Base-by-base conservation (phyloP, 495 filamentous ascomycete species). In the Penicillium bovifimosum region DNA sequence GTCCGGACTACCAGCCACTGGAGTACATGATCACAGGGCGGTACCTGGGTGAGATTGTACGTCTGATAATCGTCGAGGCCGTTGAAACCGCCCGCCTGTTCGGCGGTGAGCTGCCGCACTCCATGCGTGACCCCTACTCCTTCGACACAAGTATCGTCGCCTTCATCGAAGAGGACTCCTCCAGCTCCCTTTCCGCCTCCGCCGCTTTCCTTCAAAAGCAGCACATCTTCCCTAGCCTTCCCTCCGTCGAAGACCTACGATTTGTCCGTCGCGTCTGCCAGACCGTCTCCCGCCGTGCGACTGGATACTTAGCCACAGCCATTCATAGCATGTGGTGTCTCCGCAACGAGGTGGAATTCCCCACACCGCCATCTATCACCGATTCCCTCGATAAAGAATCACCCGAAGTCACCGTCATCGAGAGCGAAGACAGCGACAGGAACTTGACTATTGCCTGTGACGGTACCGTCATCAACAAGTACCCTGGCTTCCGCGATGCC, bases 11-110 rank as follows among this genome's bases (percentile, higher is more conserved):
- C 59, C 89, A 95, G 65, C 90, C 90, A 0, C 80, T 95, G 52
- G 90, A 96, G 64, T 93, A 95, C 66, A 90, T 96, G 82, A 87
- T 90, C 27, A 82, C 87, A 2, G 90, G 90, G 0, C 80, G 87
- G 6, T 96, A 96, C 56, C 72, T 95, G 1, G 90, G 90, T 31
- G 90, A 95, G 65, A 82, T 96, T 36, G 86, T 84, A 7, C 81
- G 90, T 13, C 71, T 95, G 5, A 84, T 91, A 20, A 79, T 88
- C 17, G 62, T 88, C 9, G 88, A 93, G 53, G 83, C 86, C n/a
- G 69, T 77, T 5, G 70, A 76, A 20, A 71, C 65, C 1, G 65
- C 70, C 11, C 58, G 64, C 18, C 58, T 79, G 6, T 80, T 91
- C 40, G 68, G 69, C 2, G 75, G 75, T 17, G 59, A 74, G 14